These are phyloP conservation scores for Nasturtium officinale DNA, from an alignment of 345 rosid genomes.

Conservation along the genomic window DNA sequence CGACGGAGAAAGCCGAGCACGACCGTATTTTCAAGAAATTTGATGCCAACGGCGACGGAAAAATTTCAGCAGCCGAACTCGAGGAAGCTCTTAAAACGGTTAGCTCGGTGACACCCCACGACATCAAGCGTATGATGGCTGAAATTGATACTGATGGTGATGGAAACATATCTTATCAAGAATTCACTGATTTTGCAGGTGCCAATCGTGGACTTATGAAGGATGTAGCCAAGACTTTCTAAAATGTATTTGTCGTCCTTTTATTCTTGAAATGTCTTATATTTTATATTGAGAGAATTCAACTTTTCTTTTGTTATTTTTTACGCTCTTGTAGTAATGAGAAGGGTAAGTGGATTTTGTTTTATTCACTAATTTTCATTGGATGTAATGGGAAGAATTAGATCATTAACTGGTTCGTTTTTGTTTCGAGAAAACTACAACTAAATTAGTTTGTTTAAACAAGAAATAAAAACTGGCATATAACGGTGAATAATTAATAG, in stretches of 20 bases:
- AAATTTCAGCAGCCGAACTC: slow-evolving; percentile 70
- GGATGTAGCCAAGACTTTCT: slow-evolving; percentile 82
- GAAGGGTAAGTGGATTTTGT: neutral
- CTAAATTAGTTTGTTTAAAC: neutral
- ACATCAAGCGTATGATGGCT: slow-evolving; percentile 73
- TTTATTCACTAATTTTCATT: neutral
- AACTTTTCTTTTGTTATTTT: neutral
- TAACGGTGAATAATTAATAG: neutral
- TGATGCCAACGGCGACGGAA: slow-evolving; percentile 74
- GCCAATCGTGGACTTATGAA: slow-evolving; percentile 75
- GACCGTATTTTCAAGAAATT: slow-evolving; percentile 72
- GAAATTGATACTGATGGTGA: slow-evolving; percentile 88
- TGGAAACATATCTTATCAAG: slow-evolving; percentile 69
- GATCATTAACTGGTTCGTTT: neutral
- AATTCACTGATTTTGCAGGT: slow-evolving; percentile 65
- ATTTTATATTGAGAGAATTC: neutral
- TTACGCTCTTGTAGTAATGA: neutral
- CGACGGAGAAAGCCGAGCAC: slow-evolving; percentile 55
- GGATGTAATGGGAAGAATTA: neutral
- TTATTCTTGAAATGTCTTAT: neutral
- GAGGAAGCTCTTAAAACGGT: slow-evolving; percentile 70
- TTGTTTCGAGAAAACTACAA: neutral
- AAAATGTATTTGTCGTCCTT: neutral
- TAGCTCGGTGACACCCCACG: slow-evolving; percentile 59
- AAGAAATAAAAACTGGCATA: neutral